Conservation (phyloP, 176 grass and related monocot species). For the Elymus sibiricus region DNA sequence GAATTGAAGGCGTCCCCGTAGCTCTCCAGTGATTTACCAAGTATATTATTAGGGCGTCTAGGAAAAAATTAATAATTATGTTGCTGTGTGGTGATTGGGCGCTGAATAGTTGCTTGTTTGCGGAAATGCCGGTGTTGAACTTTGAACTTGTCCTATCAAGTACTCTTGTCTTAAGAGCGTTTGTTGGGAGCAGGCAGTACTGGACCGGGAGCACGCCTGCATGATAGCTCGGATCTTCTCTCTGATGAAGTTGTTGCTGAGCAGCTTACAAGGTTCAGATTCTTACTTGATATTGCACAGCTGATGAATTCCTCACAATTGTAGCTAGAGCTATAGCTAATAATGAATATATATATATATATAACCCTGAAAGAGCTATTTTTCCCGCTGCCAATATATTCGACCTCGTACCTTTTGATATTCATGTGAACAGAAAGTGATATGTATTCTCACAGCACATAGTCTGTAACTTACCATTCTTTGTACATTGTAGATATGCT, state of each 20-base stretch:
- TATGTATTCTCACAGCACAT: neutral
- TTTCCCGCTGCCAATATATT: neutral
- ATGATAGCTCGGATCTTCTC: constrained; percentile 51
- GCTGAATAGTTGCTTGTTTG: neutral
- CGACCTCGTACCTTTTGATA: neutral
- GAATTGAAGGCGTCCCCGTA: neutral
- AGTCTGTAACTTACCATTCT: neutral
- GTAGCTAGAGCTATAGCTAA: neutral
- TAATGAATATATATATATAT: neutral
- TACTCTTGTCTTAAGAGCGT: neutral
- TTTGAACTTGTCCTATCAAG: neutral
- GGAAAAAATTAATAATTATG: neutral
- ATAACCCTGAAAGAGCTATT: neutral
- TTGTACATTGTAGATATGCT: neutral
- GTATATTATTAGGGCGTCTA: neutral
- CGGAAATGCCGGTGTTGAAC: neutral
- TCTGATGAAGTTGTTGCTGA: constrained; percentile 89
- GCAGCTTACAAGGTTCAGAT: constrained; percentile 79
- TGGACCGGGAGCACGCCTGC: neutral
- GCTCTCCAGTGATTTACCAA: neutral
- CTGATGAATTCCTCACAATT: neutral
- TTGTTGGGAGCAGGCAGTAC: constrained; percentile 21
- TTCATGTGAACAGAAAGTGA: neutral
- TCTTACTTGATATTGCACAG: neutral
- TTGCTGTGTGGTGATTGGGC: neutral